phyloP scores from a whole-genome alignment of 768 basidiomycete species.

The Xerocomellus dryophilus region DNA sequence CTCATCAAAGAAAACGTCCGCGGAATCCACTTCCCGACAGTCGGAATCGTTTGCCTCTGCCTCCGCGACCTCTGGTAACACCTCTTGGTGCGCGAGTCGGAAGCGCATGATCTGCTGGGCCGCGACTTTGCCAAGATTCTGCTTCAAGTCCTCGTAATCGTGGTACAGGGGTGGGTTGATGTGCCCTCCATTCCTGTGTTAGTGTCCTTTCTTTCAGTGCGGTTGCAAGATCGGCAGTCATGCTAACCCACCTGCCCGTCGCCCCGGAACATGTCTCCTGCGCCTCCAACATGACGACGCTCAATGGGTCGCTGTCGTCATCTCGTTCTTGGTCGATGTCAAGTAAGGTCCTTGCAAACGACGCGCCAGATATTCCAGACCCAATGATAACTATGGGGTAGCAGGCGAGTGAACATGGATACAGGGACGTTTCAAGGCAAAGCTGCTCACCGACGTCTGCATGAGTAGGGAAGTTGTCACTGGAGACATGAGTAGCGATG shows the following conservation, averaged over 20 bases:
- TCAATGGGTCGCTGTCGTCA: conserved; percentile 18
- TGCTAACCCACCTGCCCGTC: conserved; percentile 42
- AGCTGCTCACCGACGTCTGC: conserved; percentile 51
- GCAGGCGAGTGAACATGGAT: neutral
- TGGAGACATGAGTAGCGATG: conserved; percentile 34
- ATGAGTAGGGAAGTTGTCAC: conserved; percentile 38
- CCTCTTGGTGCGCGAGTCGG: conserved; percentile 37
- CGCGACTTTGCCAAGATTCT: conserved; percentile 35
- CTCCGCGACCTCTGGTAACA: conserved; percentile 31
- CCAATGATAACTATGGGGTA: conserved; percentile 44
- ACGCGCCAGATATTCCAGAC: conserved; percentile 50
- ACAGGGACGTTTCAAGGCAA: neutral
- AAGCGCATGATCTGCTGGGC: conserved; percentile 42
- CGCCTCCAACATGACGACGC: conserved; percentile 60
- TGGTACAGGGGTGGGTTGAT: conserved; percentile 47
- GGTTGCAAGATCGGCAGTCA: neutral
- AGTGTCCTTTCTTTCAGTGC: neutral
- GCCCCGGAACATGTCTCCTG: conserved; percentile 55
- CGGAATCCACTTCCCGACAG: conserved; percentile 33
- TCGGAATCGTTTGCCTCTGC: conserved; percentile 28
- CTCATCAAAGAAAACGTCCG: conserved; percentile 35
- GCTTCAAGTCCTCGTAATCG: conserved; percentile 41
- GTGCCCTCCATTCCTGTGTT: conserved; percentile 48
- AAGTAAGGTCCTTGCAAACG: conserved; percentile 41
- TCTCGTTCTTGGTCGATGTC: conserved; percentile 23